Conservation (phyloP, 2,329 filamentous ascomycete species). For the Talaromyces sp. region DNA sequence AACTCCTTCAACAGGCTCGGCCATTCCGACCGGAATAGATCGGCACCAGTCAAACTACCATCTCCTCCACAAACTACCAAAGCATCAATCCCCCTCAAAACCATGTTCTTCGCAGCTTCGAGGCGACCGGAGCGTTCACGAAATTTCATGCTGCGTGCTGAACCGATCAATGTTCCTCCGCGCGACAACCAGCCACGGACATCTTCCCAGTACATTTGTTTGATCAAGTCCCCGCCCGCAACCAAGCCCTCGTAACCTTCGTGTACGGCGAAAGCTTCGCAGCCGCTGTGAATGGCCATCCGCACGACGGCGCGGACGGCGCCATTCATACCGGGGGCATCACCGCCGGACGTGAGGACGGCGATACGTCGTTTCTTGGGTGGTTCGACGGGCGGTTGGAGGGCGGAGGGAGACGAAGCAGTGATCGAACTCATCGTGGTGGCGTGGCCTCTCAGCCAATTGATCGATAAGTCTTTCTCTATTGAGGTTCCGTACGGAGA, state of each 20-base stretch:
- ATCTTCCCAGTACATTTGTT: slow-evolving; percentile 84
- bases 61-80: slow-evolving; percentile 96
- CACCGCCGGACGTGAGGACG: slow-evolving; percentile 91
- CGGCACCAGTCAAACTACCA: slow-evolving; percentile 90
- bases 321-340: slow-evolving; percentile 92
- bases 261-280: slow-evolving; percentile 76
- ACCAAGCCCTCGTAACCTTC: slow-evolving; percentile 97
- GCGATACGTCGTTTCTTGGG: slow-evolving; percentile 66
- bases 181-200: slow-evolving; percentile 92
- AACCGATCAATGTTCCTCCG: slow-evolving; percentile 93
- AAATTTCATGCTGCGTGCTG: slow-evolving; percentile 88
- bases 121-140: slow-evolving; percentile 82
- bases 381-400: slow-evolving; percentile 31
- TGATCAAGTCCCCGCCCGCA: slow-evolving; percentile 81
- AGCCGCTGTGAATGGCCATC: slow-evolving; percentile 80
- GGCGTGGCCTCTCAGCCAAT: not conserved
- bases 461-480: not conserved
- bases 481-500: not conserved
- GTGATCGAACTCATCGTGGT: slow-evolving; percentile 25
- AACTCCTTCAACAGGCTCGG: slow-evolving; percentile 82
- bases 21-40: slow-evolving; percentile 91
- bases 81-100: slow-evolving; percentile 88
- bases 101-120: slow-evolving; percentile 87
- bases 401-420: not conserved
- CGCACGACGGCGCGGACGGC: slow-evolving; percentile 87